A percentile compares a stretch with the other conserved stretches of the same genome.
Conservation (phyloP, 2,329 filamentous ascomycete species). For the Ceratocystis colombiana region DNA sequence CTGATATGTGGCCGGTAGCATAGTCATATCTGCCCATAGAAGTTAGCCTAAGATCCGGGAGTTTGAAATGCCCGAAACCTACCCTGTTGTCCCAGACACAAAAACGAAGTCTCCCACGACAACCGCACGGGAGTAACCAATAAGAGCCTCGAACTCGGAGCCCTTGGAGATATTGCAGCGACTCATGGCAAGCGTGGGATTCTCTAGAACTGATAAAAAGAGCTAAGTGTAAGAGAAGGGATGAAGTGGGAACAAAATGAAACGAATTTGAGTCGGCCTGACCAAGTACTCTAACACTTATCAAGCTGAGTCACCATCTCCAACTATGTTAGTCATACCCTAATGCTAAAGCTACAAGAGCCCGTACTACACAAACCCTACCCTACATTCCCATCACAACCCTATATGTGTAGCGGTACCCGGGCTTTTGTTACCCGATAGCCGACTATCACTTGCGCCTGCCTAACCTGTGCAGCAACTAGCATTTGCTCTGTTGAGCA, state of each 20-base stretch:
- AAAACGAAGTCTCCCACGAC: slow-evolving; percentile 43
- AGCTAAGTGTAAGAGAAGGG: neutral
- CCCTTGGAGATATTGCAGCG: slow-evolving; percentile 37
- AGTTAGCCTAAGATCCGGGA: neutral
- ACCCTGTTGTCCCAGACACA: slow-evolving; percentile 48
- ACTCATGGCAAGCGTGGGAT: neutral
- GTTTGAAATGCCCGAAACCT: slow-evolving; percentile 14
- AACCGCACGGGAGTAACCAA: slow-evolving; percentile 47
- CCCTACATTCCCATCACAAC: too few relatives aligned
- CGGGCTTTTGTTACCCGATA: too few relatives aligned
- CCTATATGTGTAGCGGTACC: too few relatives aligned
- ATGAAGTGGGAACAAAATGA: neutral
- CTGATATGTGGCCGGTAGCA: slow-evolving; percentile 38
- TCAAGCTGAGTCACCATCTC: too few relatives aligned
- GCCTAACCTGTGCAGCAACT: too few relatives aligned
- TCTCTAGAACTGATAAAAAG: neutral
- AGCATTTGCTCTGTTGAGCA: too few relatives aligned
- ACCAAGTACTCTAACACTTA: too few relatives aligned
- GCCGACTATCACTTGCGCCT: too few relatives aligned
- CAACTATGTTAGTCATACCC: too few relatives aligned
- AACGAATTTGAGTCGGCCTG: neutral
- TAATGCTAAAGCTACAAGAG: too few relatives aligned
- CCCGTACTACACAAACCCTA: too few relatives aligned
- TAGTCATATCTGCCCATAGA: slow-evolving; percentile 41
- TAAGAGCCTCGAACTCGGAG: slow-evolving; percentile 43